Evolutionary conservation across 805 yeast species (phyloP), one percentile per base, ranked within the genome.

Genomic region (Cyberlindnera subsufficiens): DNA sequence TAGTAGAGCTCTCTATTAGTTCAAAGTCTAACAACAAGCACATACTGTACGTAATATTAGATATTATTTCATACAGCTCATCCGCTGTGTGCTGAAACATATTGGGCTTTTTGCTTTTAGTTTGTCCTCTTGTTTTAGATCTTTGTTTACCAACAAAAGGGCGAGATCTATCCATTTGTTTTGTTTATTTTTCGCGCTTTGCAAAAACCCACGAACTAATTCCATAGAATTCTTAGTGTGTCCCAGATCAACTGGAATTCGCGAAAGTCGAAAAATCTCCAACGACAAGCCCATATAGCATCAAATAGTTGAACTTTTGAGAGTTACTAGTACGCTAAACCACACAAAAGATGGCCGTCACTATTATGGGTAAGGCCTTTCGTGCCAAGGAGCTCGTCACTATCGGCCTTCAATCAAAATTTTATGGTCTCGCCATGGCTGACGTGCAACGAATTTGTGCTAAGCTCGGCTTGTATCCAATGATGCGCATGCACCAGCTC

Each of bases 401-500:
- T 32, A 67, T 74, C 50, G 98, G 95, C 5, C 71, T 93, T 49
- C 80, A 90, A 19, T 75, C 83, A 43, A 82, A 81, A 49, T 82
- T 93, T 51, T 90, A 86, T 60, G 99, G 98, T 27, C 70, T 93
- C 33, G 96, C 98, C n/a, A 64, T 68, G 37, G 63, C 68, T 42
- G 78, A 85, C 9, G 91, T 97, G 3, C 77, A 76, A 49, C 70
- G 72, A 55, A 71, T 93, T 41, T 89, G 96, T 61, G 81, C 97
- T 32, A 87, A 80, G 59, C 77, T 91, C 18, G 96, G 96, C 10
- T 76, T 93, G 46, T 91, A 90, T 59, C 98, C 98, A 37, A 72
- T 76, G 60, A 90, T 91, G 95, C 79, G 96, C 66, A 83, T 90
- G 86, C 93, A 86, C 61, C 96, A 93, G 65, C 75, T 93, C 32